These are phyloP conservation scores for Penium margaritaceum DNA, from an alignment of 139 green algal genomes.

Conservation along the genomic window DNA sequence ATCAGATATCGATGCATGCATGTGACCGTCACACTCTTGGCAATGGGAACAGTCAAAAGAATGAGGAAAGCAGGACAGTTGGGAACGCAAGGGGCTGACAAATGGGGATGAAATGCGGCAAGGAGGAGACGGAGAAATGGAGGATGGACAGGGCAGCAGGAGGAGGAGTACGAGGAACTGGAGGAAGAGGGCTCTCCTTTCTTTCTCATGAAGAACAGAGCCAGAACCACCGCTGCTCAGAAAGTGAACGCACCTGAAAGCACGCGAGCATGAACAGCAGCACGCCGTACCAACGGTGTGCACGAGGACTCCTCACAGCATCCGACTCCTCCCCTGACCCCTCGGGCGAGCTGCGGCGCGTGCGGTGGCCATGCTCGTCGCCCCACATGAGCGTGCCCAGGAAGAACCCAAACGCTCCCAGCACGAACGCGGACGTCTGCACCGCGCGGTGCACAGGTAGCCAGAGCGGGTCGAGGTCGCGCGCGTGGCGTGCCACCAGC, in stretches of 20 bases:
- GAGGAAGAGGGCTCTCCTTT: no score
- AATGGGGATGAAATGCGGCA: no score
- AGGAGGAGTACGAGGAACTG: no score
- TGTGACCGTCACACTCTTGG: no score
- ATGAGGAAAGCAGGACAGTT: no score
- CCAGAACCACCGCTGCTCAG: no score
- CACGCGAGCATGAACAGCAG: neutral
- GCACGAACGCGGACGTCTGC: neutral
- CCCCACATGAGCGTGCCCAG: neutral
- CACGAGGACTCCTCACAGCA: neutral
- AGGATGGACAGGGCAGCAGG: no score
- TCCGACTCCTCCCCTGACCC: neutral
- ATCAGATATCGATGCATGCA: no score
- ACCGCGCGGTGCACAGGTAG: neutral
- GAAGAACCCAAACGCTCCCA: constrained; percentile 7
- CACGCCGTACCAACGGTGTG: neutral
- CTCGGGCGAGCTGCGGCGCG: neutral
- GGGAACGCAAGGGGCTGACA: no score
- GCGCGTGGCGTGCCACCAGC: neutral
- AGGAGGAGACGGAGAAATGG: no score
- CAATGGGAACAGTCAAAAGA: no score
- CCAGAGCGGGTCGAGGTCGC: constrained; percentile 7
- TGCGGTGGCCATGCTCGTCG: neutral
- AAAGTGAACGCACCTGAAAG: neutral
- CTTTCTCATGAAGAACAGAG: no score